Evolutionary conservation across 108 stramenopile genomes (phyloP), one percentile per base, ranked within the genome.

Genomic region (Fistulifera pelliculosa): DNA sequence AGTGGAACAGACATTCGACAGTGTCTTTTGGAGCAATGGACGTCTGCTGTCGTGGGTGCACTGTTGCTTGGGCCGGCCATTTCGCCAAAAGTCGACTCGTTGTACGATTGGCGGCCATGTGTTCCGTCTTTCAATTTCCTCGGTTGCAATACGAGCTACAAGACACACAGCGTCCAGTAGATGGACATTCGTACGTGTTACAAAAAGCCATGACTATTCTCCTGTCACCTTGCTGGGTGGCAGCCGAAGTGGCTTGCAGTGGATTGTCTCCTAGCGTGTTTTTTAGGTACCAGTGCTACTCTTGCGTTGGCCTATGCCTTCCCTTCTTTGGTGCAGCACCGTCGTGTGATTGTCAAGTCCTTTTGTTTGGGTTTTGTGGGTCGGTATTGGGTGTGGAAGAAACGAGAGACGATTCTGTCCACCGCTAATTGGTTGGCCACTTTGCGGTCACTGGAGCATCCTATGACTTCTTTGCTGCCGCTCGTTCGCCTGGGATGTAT

Each of bases 11-110:
- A 35, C 31, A 35, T 35, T 35, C 31, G 31, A 35, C 3, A 3
- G 7, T 51, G 50, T 23, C 25, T 51, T 2, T 23, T 23, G 25
- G 50, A 51, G 12, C 50, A 51, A 51, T 23, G 22, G 22, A 6
- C 50, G 15, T 22, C 50, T 2, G 50, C 50, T n/a, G 50, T 51
- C 15, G 22, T 27, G n/a, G 50, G 50, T 3, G 11, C 44, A 11
- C 8, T 35, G 3, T 8, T 35, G 3, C 8, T 35, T 8, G 31
- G 31, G 3, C 7, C 44, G 4, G 4, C 19, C 44, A 22, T 51
- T 23, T 26, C 24, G 6, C 5, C 50, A 23, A 19, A 6, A 2
- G 6, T 27, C 25, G 22, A 5, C 12, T 51, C n/a, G 2, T 7
- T 2, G 22, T 23, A 4, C 22, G 50, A 23, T 27, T 51, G 15